These are phyloP conservation scores for Geotrichum klebahnii DNA, from an alignment of 1,139 yeast species.

Conservation along the genomic window DNA sequence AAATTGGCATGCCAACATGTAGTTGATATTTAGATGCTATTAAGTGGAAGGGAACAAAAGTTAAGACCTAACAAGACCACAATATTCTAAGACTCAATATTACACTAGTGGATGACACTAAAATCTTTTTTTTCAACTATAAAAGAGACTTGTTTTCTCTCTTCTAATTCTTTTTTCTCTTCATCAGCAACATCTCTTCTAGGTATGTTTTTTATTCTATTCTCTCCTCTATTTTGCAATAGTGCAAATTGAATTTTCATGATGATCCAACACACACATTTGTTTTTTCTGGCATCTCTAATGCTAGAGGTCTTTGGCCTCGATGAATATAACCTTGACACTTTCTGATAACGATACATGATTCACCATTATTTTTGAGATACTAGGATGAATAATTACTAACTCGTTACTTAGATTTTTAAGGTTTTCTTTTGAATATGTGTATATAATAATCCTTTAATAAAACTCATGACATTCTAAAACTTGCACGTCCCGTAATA, in stretches of 20 bases:
- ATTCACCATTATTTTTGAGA: background rate
- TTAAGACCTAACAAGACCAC: background rate
- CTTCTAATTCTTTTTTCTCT: background rate
- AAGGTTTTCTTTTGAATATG: background rate
- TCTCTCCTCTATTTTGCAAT: background rate
- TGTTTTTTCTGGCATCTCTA: conserved; percentile 24
- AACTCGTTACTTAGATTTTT: background rate
- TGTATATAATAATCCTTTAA: too few species aligned
- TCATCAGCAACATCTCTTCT: background rate
- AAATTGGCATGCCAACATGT: too few species aligned
- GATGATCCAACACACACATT: conserved; percentile 19
- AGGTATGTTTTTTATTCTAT: conserved; percentile 2
- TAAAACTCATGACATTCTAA: too few species aligned
- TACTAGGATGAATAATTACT: background rate
- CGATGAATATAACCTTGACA: conserved; percentile 23
- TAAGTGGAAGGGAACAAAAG: too few species aligned
- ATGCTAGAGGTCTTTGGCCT: conserved; percentile 21
- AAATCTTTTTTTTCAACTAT: background rate
- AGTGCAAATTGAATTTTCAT: background rate
- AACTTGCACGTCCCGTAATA: too few species aligned
- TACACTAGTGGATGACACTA: background rate
- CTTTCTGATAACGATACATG: conserved; percentile 12
- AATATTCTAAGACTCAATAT: background rate
- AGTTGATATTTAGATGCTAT: too few species aligned
- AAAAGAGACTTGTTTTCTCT: background rate